phyloP scores from a whole-genome alignment of 2,329 filamentous ascomycete species.

The Aspergillus pseudoterreus region DNA sequence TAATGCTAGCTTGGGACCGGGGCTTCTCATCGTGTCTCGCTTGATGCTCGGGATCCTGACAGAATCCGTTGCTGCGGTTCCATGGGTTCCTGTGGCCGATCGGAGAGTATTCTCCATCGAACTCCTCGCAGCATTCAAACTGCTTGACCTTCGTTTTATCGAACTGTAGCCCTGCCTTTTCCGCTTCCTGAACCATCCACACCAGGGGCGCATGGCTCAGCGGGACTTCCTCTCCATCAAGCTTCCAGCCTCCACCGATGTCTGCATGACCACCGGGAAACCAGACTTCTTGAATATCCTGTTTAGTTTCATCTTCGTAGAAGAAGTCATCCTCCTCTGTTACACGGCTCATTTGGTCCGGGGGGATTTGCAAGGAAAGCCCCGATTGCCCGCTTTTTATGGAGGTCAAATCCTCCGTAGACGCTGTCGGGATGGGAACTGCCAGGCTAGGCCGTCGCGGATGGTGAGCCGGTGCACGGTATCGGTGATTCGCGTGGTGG shows the following conservation, averaged over 20 bases:
- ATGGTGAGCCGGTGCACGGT: conserved; percentile 24
- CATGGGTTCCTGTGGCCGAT: conserved; percentile 24
- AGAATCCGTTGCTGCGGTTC: conserved; percentile 12
- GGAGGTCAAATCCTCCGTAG: conserved; percentile 29
- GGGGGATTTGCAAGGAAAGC: conserved; percentile 25
- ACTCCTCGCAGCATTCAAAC: conserved; percentile 59
- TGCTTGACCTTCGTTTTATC: conserved; percentile 65
- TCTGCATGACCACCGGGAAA: conserved; percentile 77
- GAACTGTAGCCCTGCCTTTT: conserved; percentile 65
- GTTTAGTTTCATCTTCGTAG: conserved; percentile 42
- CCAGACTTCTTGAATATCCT: conserved; percentile 72
- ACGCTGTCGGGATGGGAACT: conserved; percentile 23
- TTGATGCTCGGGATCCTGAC: conserved; percentile 12
- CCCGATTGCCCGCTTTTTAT: conserved; percentile 28
- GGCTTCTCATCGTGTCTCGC: conserved; percentile 16
- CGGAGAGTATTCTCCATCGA: conserved; percentile 31
- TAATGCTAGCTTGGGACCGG: conserved; percentile 25
- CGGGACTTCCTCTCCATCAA: conserved; percentile 52
- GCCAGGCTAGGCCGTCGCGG: conserved; percentile 19
- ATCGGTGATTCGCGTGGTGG: conserved; percentile 15
- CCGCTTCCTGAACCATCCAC: conserved; percentile 66
- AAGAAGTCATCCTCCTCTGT: conserved; percentile 17
- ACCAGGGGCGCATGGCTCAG: conserved; percentile 66
- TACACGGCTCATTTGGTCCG: conserved; percentile 10
- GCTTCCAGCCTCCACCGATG: conserved; percentile 72